These are phyloP conservation scores for Teratosphaeria pseudoeucalypti DNA, from an alignment of 2,329 filamentous ascomycete species.

Conservation along the genomic window DNA sequence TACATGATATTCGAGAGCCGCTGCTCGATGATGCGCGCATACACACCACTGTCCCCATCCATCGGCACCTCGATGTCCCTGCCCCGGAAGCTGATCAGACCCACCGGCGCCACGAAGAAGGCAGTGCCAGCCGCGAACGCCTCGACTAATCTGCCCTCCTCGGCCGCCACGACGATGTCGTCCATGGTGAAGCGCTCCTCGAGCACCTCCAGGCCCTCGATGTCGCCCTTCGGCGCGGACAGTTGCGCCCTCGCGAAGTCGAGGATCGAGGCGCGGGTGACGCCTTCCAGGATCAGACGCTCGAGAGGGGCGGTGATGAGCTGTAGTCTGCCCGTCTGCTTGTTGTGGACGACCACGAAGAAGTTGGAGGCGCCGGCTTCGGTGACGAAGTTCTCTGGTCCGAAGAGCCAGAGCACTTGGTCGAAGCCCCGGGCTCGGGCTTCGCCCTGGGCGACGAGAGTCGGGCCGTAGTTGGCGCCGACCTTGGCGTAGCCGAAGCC, in stretches of 20 bases:
- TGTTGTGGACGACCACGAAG: conserved; percentile 68
- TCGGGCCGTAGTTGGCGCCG: conserved; percentile 86
- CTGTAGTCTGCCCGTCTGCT: conserved; percentile 46
- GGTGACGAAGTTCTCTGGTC: conserved; percentile 64
- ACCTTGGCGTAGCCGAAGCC: conserved; percentile 89
- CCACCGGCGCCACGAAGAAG: conserved; percentile 40
- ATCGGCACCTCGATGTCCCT: conserved; percentile 34
- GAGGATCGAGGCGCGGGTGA: conserved; percentile 73
- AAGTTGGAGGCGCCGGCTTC: conserved; percentile 91
- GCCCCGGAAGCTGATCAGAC: conserved; percentile 35
- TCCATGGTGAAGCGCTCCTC: conserved; percentile 75
- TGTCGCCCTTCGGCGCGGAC: conserved; percentile 11
- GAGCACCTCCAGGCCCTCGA: conserved; percentile 53
- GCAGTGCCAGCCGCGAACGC: conserved; percentile 82
- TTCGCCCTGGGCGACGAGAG: conserved; percentile 65
- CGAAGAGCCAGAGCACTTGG: conserved; percentile 92
- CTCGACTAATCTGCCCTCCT: conserved; percentile 70
- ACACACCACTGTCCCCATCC: conserved; percentile 31
- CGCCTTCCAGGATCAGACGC: conserved; percentile 74
- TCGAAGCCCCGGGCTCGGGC: conserved; percentile 65
- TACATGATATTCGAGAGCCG: conserved; percentile 43
- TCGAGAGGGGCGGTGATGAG: conserved; percentile 74
- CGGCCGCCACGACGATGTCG: conserved; percentile 61
- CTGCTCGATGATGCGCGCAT: conserved; percentile 33
- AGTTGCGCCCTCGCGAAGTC: conserved; percentile 60